Conservation (phyloP, 2,329 filamentous ascomycete genomes). For the Alternaria viburni region DNA sequence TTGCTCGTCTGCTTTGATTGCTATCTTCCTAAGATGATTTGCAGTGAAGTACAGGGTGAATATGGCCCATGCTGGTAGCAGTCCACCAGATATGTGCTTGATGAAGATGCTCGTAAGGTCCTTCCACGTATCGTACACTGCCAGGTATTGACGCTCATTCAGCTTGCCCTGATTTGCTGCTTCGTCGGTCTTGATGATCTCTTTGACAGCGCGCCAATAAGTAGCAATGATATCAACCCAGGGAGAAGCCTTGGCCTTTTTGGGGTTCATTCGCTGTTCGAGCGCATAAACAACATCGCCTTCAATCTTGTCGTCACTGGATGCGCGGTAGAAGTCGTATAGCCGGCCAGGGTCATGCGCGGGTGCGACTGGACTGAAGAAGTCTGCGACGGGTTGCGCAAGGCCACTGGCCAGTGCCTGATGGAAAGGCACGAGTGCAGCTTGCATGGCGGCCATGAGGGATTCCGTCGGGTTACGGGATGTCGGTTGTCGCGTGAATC, state of each 20-base stretch:
- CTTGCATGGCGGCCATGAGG: conserved; percentile 64
- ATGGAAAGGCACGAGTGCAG: conserved; percentile 75
- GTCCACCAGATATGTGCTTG: conserved; percentile 77
- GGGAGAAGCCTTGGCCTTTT: conserved; percentile 67
- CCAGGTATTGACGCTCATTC: conserved; percentile 71
- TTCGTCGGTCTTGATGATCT: conserved; percentile 72
- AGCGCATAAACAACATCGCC: conserved; percentile 74
- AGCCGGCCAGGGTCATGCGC: conserved; percentile 68
- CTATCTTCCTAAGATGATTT: conserved; percentile 85
- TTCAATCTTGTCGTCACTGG: conserved; percentile 69
- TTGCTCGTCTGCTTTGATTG: conserved; percentile 86
- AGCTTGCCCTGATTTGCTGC: conserved; percentile 53
- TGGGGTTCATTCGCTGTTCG: conserved; percentile 68
- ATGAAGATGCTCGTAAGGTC: conserved; percentile 78
- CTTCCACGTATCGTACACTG: conserved; percentile 87
- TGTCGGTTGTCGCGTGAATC: conserved; percentile 5
- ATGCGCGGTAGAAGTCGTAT: conserved; percentile 72
- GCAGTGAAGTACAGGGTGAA: conserved; percentile 87
- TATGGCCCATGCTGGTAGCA: conserved; percentile 89
- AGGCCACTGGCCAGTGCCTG: conserved; percentile 68
- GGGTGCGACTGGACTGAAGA: conserved; percentile 74
- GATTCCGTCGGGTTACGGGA: neutral
- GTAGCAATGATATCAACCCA: conserved; percentile 86
- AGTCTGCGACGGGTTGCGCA: conserved; percentile 76
- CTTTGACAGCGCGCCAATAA: conserved; percentile 83